These are phyloP conservation scores for Cyberlindnera petersonii DNA, from an alignment of 805 yeast species.

Conservation along the genomic window DNA sequence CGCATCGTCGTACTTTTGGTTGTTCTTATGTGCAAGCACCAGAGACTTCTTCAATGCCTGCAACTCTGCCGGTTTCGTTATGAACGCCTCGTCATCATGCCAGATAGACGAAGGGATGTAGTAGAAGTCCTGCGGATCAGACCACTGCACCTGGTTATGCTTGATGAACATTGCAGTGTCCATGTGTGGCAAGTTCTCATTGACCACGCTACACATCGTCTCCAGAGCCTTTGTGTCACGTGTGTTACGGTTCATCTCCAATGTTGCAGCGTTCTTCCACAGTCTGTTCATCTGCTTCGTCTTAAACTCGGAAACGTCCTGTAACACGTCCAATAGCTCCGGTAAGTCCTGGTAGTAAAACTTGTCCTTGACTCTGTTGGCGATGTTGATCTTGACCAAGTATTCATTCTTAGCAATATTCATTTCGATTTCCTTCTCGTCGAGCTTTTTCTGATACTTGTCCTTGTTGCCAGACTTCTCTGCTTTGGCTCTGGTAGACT, in stretches of 20 bases:
- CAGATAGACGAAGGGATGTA: constrained; percentile 89
- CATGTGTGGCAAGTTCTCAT: constrained; percentile 64
- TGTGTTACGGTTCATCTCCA: constrained; percentile 56
- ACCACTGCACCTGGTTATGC: constrained; percentile 74
- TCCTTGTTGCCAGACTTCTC: constrained; percentile 55
- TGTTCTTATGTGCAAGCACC: constrained; percentile 35
- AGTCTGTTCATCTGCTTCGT: constrained; percentile 68
- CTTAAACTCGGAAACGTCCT: constrained; percentile 77
- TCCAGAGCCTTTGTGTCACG: constrained; percentile 41
- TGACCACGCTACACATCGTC: constrained; percentile 50
- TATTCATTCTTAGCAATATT: constrained; percentile 82
- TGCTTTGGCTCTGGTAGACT: constrained; percentile 68
- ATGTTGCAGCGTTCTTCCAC: constrained; percentile 51
- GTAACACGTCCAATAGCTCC: constrained; percentile 78
- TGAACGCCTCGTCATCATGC: constrained; percentile 90
- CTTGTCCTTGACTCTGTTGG: constrained; percentile 90
- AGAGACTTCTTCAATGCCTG: constrained; percentile 43
- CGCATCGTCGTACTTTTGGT: constrained; percentile 27
- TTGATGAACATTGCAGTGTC: constrained; percentile 91
- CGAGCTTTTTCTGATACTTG: constrained; percentile 43
- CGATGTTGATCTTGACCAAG: constrained; percentile 72
- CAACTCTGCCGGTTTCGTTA: constrained; percentile 51
- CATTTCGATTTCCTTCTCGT: constrained; percentile 74
- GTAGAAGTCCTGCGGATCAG: constrained; percentile 79
- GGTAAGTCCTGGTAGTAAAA: constrained; percentile 91